These are phyloP conservation scores for Ceratobasidium sp. DNA, from an alignment of 1,284 basidiomycete species.

Conservation along the genomic window DNA sequence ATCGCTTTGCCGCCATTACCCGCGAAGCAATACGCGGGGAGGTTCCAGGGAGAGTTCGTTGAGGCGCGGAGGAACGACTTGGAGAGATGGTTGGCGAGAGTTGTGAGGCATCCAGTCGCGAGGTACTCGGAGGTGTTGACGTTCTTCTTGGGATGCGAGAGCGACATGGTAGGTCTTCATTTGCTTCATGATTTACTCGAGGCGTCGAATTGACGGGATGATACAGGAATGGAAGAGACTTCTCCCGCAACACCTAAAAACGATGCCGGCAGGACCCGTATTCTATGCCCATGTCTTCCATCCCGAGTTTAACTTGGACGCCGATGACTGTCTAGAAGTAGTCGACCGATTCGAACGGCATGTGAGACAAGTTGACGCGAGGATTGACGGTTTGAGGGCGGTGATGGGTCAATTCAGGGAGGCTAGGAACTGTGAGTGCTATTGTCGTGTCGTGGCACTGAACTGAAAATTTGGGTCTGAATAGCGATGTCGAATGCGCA, in stretches of 20 bases:
- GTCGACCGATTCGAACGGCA: conserved; percentile 75
- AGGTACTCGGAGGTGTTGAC: conserved; percentile 84
- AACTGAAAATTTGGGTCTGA: conserved; percentile 1
- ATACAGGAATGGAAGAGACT: conserved; percentile 77
- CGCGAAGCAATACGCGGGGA: conserved; percentile 83
- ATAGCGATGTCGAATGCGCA: conserved; percentile 81
- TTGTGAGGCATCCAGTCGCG: conserved; percentile 82
- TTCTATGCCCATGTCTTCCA: conserved; percentile 87
- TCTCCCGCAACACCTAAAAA: conserved; percentile 68
- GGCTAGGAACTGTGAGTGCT: conserved; percentile 71
- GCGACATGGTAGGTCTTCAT: conserved; percentile 70
- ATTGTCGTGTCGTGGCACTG: not conserved
- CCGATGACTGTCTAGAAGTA: conserved; percentile 71
- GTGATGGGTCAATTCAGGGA: conserved; percentile 74
- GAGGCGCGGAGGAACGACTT: conserved; percentile 84
- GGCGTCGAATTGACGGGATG: not conserved
- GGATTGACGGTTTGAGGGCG: conserved; percentile 74
- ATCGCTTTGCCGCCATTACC: conserved; percentile 84
- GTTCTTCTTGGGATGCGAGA: conserved; percentile 82
- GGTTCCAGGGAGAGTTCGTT: conserved; percentile 84
- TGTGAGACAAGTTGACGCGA: conserved; percentile 71
- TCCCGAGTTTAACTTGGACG: conserved; percentile 84
- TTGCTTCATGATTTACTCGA: not conserved
- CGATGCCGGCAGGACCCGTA: conserved; percentile 70
- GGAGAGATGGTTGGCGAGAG: conserved; percentile 77